A percentile compares a stretch with the other conserved stretches of the same genome.
phyloP scores from a whole-genome alignment of 1,284 basidiomycete species.

The Cryptococcus floricola region DNA sequence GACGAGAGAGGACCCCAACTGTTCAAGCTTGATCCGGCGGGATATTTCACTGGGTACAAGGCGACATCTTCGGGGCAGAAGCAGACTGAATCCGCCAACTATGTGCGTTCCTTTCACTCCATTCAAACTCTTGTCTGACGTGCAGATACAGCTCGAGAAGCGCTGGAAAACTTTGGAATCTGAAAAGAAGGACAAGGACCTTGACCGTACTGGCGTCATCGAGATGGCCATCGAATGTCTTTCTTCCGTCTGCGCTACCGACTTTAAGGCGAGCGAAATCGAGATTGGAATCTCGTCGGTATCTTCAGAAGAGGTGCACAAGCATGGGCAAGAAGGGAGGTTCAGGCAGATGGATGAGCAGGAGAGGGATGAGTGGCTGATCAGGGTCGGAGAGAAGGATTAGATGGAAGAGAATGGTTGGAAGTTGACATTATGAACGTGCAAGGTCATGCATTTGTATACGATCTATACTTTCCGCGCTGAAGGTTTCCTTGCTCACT shows the following conservation, averaged over 20 bases:
- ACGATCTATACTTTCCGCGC: background rate
- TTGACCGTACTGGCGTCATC: constrained; percentile 77
- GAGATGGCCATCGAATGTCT: constrained; percentile 96
- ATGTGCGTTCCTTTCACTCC: constrained; percentile 46
- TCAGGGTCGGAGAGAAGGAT: constrained; percentile 92
- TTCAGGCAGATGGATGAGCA: constrained; percentile 80
- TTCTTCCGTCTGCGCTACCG: constrained; percentile 87
- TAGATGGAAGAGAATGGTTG: constrained; percentile 39
- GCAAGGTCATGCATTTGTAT: constrained; percentile 1
- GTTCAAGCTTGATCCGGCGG: constrained; percentile 98
- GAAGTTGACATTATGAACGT: background rate
- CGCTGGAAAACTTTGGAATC: constrained; percentile 93
- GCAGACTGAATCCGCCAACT: constrained; percentile 98
- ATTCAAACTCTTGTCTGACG: background rate
- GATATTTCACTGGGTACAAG: constrained; percentile 97
- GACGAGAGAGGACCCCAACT: constrained; percentile 83
- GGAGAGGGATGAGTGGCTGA: constrained; percentile 79
- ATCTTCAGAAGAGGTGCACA: constrained; percentile 35
- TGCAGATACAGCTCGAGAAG: constrained; percentile 70
- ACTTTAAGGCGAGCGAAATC: constrained; percentile 70
- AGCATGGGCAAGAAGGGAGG: constrained; percentile 44
- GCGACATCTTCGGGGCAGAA: constrained; percentile 95
- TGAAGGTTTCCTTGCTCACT: background rate
- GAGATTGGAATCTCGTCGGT: constrained; percentile 54
- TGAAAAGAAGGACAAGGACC: constrained; percentile 54